Evolutionary conservation across 108 stramenopile species (phyloP).

Genomic region (Pseudonitzschia multistriata): DNA sequence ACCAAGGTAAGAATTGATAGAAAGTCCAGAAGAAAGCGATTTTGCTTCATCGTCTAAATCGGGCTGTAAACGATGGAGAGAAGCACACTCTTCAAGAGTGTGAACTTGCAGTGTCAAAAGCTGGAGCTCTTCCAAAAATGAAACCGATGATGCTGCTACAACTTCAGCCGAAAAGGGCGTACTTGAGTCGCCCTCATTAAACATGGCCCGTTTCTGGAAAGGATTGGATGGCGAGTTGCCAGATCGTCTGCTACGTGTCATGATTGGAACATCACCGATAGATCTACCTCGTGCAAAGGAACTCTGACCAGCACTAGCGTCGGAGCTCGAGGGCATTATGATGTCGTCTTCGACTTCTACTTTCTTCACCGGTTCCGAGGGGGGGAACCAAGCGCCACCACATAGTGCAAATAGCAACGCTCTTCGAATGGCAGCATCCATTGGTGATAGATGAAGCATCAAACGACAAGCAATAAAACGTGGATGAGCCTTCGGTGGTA

Average conservation of each 20-base stretch:
- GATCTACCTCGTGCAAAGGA: conserved; percentile 3
- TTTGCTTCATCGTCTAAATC: conserved; percentile 83
- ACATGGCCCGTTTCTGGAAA: conserved; percentile 19
- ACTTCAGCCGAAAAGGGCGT: conserved; percentile 66
- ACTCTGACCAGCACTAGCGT: conserved; percentile 1
- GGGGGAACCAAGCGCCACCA: conserved; percentile 83
- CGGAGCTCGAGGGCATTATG: background rate
- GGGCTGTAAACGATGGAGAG: conserved; percentile 59
- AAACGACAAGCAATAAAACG: conserved; percentile 79
- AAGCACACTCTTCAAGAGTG: conserved; percentile 82
- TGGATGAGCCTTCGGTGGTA: conserved; percentile 81
- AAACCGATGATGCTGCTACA: conserved; percentile 76
- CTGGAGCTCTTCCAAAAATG: conserved; percentile 85
- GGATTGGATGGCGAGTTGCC: conserved; percentile 17
- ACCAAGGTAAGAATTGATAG: conserved; percentile 75
- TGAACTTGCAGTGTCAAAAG: conserved; percentile 87
- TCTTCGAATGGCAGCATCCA: conserved; percentile 86
- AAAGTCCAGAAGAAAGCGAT: conserved; percentile 62
- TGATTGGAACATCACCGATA: conserved; percentile 34
- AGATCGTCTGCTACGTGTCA: conserved; percentile 40
- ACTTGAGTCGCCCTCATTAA: conserved; percentile 26
- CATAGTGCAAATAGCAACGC: conserved; percentile 81
- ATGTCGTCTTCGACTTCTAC: conserved; percentile 32
- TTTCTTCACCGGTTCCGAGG: conserved; percentile 50
- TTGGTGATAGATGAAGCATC: conserved; percentile 70